Base-by-base conservation (phyloP, 441 rosid genomes). In the Geranium incanum region DNA sequence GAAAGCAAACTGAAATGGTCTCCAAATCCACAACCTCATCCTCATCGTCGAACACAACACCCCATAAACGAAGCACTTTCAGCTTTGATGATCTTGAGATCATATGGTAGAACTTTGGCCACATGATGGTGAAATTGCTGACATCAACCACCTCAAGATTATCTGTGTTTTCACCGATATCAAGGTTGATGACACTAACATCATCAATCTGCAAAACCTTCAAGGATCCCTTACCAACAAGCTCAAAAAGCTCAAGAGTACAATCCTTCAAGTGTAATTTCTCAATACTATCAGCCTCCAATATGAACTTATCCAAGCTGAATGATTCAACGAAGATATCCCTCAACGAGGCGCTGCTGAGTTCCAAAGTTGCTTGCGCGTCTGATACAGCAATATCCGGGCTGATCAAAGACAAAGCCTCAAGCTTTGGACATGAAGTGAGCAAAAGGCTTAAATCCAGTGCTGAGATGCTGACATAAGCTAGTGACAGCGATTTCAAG, bases 51-150 rank as follows among this genome's bases (percentile, higher is more conserved):
- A 5, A 16, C 21, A 82, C 79, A 63, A 91, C 88, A 33, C 87
- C 87, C 97, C 96, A 89, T 63, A 93, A 86, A 13, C 88, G 83
- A 62, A 93, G 98, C 77, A 76, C 88, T 81, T 70, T 85, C 73
- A 93, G 73, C 33, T 85, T 89, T 38, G 86, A 86, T 28, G 92
- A 87, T 73, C 82, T 82, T 7, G 91, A 88, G 63, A 93, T 86
- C 89, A 90, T 83, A 68, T 89, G 92, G 68, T 78, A 84, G 81
- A 93, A 89, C 79, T 85, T 91, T 43, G 92, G 84, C 91, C 92
- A 88, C 1, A 84, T 76, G 77, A 87, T 86, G 41, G 91, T 85
- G 83, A 87, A 88, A 79, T 83, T 86, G 75, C 88, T 86, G 50
- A 93, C 77, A 77, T 89, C 95, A 67, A 90, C 85, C 38, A 79